phyloP scores from a whole-genome alignment of 2,329 filamentous ascomycete genomes.

The Alternaria triticina region DNA sequence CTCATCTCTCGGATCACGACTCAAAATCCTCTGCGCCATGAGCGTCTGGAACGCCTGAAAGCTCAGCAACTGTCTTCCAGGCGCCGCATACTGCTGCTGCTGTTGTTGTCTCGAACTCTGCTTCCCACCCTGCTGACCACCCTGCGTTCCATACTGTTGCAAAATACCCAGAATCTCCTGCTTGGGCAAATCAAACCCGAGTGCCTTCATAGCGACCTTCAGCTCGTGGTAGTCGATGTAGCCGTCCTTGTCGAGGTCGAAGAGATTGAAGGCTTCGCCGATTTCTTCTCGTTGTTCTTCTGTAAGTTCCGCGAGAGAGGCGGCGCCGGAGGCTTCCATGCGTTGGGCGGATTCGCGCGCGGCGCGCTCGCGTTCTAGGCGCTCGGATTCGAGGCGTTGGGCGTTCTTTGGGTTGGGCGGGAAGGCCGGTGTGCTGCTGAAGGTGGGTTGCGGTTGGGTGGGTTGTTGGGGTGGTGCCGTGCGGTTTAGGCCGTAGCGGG shows the following conservation, averaged over 20 bases:
- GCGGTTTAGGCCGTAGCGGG: constrained; percentile 60
- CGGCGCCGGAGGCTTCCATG: constrained; percentile 54
- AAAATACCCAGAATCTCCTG: constrained; percentile 82
- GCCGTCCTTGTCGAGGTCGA: constrained; percentile 94
- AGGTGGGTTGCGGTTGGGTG: constrained; percentile 29
- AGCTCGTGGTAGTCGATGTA: constrained; percentile 98
- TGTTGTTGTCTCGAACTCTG: constrained; percentile 3
- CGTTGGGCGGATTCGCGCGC: constrained; percentile 45
- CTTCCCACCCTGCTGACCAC: neutral
- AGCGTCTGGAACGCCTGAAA: constrained; percentile 76
- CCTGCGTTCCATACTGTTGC: constrained; percentile 70
- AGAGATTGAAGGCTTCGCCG: constrained; percentile 93
- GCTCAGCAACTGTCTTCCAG: constrained; percentile 70
- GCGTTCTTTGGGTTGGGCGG: constrained; percentile 51
- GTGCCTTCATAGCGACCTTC: constrained; percentile 92
- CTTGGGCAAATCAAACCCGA: constrained; percentile 92
- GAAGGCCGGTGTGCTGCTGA: constrained; percentile 46
- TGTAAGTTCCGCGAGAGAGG: constrained; percentile 64
- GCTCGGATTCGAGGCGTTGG: constrained; percentile 49
- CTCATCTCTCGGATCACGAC: constrained; percentile 87
- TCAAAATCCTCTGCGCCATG: constrained; percentile 77
- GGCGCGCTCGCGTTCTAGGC: constrained; percentile 51
- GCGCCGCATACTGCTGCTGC: constrained; percentile 25
- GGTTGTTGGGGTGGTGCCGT: constrained; percentile 16
- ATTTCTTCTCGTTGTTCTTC: constrained; percentile 95